Evolutionary conservation across 169 alveolate genomes (phyloP).

Genomic region (Plasmodium yoelii): DNA sequence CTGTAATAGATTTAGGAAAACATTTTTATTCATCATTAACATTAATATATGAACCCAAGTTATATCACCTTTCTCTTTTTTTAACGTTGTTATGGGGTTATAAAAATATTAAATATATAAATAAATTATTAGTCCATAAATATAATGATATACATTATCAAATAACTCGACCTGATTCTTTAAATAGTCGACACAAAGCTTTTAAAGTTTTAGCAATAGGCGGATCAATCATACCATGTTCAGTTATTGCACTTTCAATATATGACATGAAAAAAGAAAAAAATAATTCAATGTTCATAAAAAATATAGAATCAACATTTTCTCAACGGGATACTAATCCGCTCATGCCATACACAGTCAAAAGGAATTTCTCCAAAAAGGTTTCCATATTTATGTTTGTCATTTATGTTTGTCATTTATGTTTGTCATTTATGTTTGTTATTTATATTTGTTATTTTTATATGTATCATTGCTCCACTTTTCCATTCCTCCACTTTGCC

Average conservation of each 20-base stretch:
- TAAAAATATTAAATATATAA: slow-evolving; percentile 44
- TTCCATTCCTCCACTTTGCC: neutral
- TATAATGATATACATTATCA: slow-evolving; percentile 62
- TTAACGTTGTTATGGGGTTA: slow-evolving; percentile 46
- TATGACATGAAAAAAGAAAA: slow-evolving; percentile 24
- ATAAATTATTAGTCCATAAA: slow-evolving; percentile 36
- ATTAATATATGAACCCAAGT: slow-evolving; percentile 50
- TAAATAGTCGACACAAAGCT: slow-evolving; percentile 39
- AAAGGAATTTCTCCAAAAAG: slow-evolving; percentile 37
- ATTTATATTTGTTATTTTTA: too few relatives aligned
- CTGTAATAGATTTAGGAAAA: slow-evolving; percentile 43
- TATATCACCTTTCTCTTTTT: slow-evolving; percentile 38
- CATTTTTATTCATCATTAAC: slow-evolving; percentile 36
- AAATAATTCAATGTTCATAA: slow-evolving; percentile 1
- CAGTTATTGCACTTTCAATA: slow-evolving; percentile 22
- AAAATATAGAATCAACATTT: neutral
- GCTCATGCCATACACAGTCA: slow-evolving; percentile 36
- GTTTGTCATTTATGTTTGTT: too few relatives aligned
- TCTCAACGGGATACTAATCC: neutral
- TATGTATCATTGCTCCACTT: neutral
- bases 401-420: neutral
- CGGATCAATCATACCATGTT: slow-evolving; percentile 40
- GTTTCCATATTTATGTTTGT: neutral
- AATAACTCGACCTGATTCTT: slow-evolving; percentile 52
- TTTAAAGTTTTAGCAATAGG: slow-evolving; percentile 50